phyloP scores from a whole-genome alignment of 371 early-diverging fungal genomes.

The Blakeslea trispora region DNA sequence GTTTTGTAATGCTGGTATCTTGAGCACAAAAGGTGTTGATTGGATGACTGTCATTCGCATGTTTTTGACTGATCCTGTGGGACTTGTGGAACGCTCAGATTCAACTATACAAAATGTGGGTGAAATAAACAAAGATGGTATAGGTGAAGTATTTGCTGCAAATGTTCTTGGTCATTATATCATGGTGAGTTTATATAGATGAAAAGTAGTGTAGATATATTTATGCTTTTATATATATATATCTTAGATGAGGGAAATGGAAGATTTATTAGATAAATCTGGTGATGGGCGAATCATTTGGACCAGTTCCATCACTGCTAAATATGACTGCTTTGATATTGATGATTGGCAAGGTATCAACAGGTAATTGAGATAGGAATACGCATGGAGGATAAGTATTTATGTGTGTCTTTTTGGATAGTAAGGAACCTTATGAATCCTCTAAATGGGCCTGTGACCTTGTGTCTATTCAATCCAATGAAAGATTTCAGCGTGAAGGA shows the following conservation, averaged over 20 bases:
- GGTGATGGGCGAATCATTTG: conserved; percentile 70
- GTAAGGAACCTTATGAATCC: conserved; percentile 72
- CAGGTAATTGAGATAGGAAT: conserved; percentile 24
- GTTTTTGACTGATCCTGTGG: conserved; percentile 55
- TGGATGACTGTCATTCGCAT: conserved; percentile 45
- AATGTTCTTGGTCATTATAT: conserved; percentile 89
- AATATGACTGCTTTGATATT: conserved; percentile 42
- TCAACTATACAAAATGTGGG: conserved; percentile 62
- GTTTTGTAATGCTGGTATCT: conserved; percentile 81
- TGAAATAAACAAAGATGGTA: conserved; percentile 58
- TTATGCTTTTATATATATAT: too few species aligned
- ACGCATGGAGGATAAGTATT: not conserved
- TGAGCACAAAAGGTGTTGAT: conserved; percentile 58
- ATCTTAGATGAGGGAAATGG: conserved; percentile 60
- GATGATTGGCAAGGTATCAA: conserved; percentile 74
- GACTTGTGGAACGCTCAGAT: conserved; percentile 67
- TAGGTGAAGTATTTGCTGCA: conserved; percentile 76
- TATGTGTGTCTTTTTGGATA: conserved; percentile 1
- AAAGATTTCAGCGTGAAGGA: conserved; percentile 35
- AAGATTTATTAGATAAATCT: conserved; percentile 41
- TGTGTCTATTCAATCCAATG: conserved; percentile 56
- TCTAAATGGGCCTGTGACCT: conserved; percentile 78
- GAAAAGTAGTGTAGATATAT: too few species aligned
- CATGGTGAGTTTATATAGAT: conserved; percentile 47
- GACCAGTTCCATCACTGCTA: conserved; percentile 74